Base-by-base conservation (phyloP, 2,329 filamentous ascomycete genomes). In the Parascedosporium putredinis region DNA sequence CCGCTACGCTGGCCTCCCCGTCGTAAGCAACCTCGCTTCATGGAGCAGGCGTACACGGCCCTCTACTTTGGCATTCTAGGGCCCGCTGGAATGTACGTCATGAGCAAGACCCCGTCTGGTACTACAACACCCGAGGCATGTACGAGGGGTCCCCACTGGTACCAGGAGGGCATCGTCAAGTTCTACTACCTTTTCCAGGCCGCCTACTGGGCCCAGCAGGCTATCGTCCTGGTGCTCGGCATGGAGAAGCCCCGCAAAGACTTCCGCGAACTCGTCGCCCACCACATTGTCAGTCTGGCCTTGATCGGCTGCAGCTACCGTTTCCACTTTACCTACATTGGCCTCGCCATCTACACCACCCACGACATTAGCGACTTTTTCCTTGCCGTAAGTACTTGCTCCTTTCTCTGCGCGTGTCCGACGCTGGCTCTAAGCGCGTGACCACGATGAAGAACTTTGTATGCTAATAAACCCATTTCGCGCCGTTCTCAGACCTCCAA, bases 311-410 rank as follows among this genome's bases (percentile, higher is more conserved):
- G 91, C 61, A 93, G 86, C 71, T 97, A 96, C 70, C 82, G 88
- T 53, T 97, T 95, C 73, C 90, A 97, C 68, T 97, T 96, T 66
- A 94, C 89, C 18, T 91, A 95, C 68, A 94, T 97, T 64, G 90
- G 90, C 23, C 70, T 96, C 50, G 87, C 88, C 18, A 88, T 97
- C 29, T 97, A 95, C 67, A 88, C 93, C 54, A 95, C 90, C 8
- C 88, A 95, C 67, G 90, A 97, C 62, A 86, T 96, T 54, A 89
- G 84, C 53, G 90, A 96, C 66, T 95, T 96, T 70, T 96, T 96
- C 78, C 77, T 96, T 42, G 90, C 91, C 33, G 86, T 90, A 78
- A 68, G 83, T 69, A 45, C 18, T 31, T 31, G 27, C 12, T 47
- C n/a, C 25, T 36, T 29, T 1, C 22, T n/a, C 20, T 3, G 45